Evolutionary conservation across 371 early-diverging fungal genomes (phyloP).

Genomic region (Polyrhizophydium stewartii): DNA sequence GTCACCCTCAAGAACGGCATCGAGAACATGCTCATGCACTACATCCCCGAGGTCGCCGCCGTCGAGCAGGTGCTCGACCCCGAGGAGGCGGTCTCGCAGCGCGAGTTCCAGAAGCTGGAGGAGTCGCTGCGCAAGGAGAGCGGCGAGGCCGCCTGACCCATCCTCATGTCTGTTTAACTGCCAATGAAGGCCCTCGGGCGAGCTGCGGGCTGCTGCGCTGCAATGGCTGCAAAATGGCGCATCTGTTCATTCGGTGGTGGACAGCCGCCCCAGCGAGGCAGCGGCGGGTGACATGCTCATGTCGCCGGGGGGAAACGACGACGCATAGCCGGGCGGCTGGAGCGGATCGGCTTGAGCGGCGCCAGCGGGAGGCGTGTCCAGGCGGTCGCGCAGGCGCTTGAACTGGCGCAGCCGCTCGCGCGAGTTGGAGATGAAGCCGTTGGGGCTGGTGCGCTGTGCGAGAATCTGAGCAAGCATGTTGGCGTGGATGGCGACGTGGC

Average conservation of each 20-base stretch:
- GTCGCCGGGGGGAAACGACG: no score
- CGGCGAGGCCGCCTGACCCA: no score
- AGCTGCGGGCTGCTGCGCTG: no score
- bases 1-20: slow-evolving; percentile 96
- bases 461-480: slow-evolving; percentile 89
- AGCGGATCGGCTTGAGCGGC: no score
- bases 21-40: slow-evolving; percentile 96
- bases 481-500: slow-evolving; percentile 83
- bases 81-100: slow-evolving; percentile 25
- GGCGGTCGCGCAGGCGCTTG: slow-evolving; percentile 62
- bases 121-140: slow-evolving; percentile 9
- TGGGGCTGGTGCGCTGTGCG: slow-evolving; percentile 25
- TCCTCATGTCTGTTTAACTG: no score
- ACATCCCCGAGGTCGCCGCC: slow-evolving; percentile 90
- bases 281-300: no score
- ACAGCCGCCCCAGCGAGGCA: no score
- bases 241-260: no score
- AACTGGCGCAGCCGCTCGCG: slow-evolving; percentile 82
- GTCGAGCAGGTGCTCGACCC: slow-evolving; percentile 80
- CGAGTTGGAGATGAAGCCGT: slow-evolving; percentile 82
- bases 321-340: no score
- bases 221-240: no score
- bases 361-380: background rate
- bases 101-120: slow-evolving; percentile 49
- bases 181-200: no score